Base-by-base conservation (phyloP, 2,329 filamentous ascomycete genomes). In the Xylaria arbuscula region DNA sequence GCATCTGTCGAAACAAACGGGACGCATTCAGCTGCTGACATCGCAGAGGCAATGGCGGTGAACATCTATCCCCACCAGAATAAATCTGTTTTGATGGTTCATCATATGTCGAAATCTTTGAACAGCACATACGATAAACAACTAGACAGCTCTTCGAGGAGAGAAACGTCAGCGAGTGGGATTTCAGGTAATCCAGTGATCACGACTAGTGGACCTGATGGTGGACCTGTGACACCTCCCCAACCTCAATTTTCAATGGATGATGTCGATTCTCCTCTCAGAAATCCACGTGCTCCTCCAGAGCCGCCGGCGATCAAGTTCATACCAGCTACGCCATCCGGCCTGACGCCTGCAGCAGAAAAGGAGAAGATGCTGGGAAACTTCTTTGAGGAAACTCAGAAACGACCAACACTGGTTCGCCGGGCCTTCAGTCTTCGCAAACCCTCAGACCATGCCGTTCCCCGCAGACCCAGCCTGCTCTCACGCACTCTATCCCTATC, bases 1-100 rank as follows among this genome's bases (percentile, higher is more conserved):
- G 81, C 83, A 0, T 91, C 89, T 0, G 83, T 90, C 56, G 88
- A 90, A 62, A 89, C 87, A n/a, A 86, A 82, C 45, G 85, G 83
- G 40, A 89, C 88, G 62, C 78, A 78, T n/a, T 89, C 86, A 2
- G 82, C 83, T 53, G 83, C 84, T 3, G 88, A 89, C 72, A 85
- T 91, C 48, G 88, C 88, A 0, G 88, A 91, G 78, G 89, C 89
- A 40, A 80, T 86, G 75, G 87, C 87, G 47, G 84, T 91, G 64
- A 88, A 84, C 68, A 88, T 91, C 73, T 89, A 86, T 71, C 84
- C 86, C 22, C 89, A 91, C 70, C 88, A 90, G 73, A 90, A 90
- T 72, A 89, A 85, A 56, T 91, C 89, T 4, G 80, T 91, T 11
- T 77, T 90, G 50, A 83, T 90, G 78, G 86, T 90, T 36, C 81